Evolutionary conservation across 108 stramenopile species (phyloP), one percentile per base, ranked within the genome.

Genomic region (Nitzschia inconspicua): DNA sequence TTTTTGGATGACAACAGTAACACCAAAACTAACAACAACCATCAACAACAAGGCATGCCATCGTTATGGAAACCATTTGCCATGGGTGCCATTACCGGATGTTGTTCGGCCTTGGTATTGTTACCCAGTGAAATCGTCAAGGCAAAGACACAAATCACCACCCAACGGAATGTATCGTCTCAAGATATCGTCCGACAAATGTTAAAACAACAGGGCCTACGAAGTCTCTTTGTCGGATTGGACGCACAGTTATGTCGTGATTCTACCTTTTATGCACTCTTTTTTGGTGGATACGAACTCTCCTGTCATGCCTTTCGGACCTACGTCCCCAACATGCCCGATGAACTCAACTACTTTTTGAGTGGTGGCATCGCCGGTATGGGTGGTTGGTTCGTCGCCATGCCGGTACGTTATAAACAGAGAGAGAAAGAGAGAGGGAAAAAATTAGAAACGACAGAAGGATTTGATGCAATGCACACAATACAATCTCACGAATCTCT

Each of bases 321-420:
- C 8, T 74, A 61, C 43, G 68, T 84, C 13, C 91, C 91, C 9
- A 77, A 73, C 24, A 93, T 93, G 88, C 91, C 91, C 23, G 91
- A 93, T 24, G 91, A 93, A 56, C 49, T 93, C 42, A 89, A 89
- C 57, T 89, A 77, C 55, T 93, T 93, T 63, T 49, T 93, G 54
- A 78, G 80, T 58, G 93, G 93, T 58, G 93, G 93, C 29, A 75
- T 95, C 30, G 93, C 93, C 1, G 93, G 93, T 24, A 89, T 91
- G 86, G 49, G 85, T 41, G 89, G 86, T 36, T 95, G 93, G 93
- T 43, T 75, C 37, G 70, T 87, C 14, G 93, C 91, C 29, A 93
- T 93, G 87, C 60, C 60, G 16, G 44, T 60, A 31, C 46, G 59
- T 37, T 37, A 6, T 46, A 6, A 13, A 7, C 18, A n/a, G n/a